Base-by-base conservation (phyloP, 2,329 filamentous ascomycete genomes). In the Magnaporthiopsis incrustans region DNA sequence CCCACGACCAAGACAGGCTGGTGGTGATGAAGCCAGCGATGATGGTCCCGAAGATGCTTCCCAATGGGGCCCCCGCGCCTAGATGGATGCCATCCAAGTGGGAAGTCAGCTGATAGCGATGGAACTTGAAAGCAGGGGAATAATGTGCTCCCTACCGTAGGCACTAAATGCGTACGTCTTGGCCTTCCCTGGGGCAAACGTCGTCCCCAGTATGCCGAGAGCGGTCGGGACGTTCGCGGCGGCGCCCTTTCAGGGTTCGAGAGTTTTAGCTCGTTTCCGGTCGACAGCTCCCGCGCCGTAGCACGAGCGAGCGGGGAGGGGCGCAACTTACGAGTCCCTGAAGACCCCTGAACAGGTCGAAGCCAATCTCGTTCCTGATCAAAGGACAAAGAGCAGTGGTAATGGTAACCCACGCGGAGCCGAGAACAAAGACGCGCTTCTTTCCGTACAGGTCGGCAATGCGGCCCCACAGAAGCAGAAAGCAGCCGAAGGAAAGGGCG, bases 201-300 rank as follows among this genome's bases (percentile, higher is more conserved):
- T 89, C 1, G 84, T 83, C 0, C 87, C 87, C 3, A 91, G 73
- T 56, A 90, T 90, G 0, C 88, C 88, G 70, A 91, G 85, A 0
- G 88, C 88, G 0, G 87, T 89, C 0, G 88, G 88, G 0, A 90
- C 85, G 70, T 89, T 90, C 22, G 87, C 86, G 1, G 88, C 88
- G 32, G 85, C 85, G 2, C 87, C 87, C 75, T 83, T 64, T 15
- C 33, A 6, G 30, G 14, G 14, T 12, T 22, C 2, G 2, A 6
- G 18, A 44, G 6, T 57, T n/a, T 58, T 32, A 57, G 60, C 26
- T 14, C n/a, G 18, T 61, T 4, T 56, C 18, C 5, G n/a, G 26
- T 14, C 56, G n/a, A 33, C 30, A 6, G 27, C 25, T 44, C 53
- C 44, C 11, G 66, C 32, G 27, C 38, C 14, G 27, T 14, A 38